These are phyloP conservation scores for Candida bentonensis DNA, from an alignment of 805 yeast species.

Conservation along the genomic window DNA sequence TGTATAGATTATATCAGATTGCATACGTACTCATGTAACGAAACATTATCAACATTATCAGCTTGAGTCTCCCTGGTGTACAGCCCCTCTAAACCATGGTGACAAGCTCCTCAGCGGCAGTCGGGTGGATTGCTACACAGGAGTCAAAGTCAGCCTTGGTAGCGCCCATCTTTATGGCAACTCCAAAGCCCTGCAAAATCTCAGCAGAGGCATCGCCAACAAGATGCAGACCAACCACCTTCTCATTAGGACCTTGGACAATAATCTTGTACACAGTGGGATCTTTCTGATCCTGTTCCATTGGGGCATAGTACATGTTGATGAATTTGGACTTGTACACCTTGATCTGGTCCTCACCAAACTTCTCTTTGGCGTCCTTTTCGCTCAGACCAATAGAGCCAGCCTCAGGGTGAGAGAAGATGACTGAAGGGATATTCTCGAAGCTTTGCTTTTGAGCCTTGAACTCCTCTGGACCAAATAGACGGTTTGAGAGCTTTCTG, in stretches of 20 bases:
- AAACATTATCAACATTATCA: no score
- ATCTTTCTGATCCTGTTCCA: slow-evolving; percentile 49
- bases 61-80: no score
- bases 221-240: slow-evolving; percentile 88
- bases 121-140: slow-evolving; percentile 97
- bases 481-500: slow-evolving; percentile 78
- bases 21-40: no score
- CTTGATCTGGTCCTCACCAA: slow-evolving; percentile 69
- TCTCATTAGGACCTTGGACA: slow-evolving; percentile 67
- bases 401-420: slow-evolving; percentile 97
- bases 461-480: slow-evolving; percentile 68
- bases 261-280: slow-evolving; percentile 82
- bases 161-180: slow-evolving; percentile 97
- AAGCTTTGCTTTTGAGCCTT: slow-evolving; percentile 73
- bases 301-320: slow-evolving; percentile 87
- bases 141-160: slow-evolving; percentile 90
- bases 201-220: slow-evolving; percentile 88
- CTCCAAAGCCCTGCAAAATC: slow-evolving; percentile 96
- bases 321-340: slow-evolving; percentile 71
- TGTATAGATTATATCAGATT: no score
- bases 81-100: slow-evolving; percentile 51
- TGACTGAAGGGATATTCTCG: slow-evolving; percentile 79
- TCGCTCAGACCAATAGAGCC: slow-evolving; percentile 87
- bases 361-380: slow-evolving; percentile 59
- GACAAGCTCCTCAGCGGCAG: slow-evolving; percentile 94